A percentile compares a stretch with the other conserved stretches of the same genome.
Conservation (phyloP, 2,329 filamentous ascomycete species). For the Cryphonectria nitschkei region DNA sequence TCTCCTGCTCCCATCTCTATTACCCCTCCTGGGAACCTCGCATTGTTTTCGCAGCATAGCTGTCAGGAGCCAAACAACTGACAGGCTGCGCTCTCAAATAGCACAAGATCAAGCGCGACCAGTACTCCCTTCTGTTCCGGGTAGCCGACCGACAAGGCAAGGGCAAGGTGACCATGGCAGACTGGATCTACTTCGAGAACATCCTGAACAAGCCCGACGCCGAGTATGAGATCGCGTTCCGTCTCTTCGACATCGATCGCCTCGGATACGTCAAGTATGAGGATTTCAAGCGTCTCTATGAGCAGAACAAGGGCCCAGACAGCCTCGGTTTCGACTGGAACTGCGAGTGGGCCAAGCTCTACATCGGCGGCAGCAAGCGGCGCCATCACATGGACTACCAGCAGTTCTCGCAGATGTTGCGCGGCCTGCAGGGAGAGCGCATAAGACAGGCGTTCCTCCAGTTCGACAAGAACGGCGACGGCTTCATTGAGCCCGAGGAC, state of each 20-base stretch:
- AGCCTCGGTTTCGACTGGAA: constrained; percentile 96
- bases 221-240: constrained; percentile 98
- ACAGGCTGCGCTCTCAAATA: constrained; percentile 43
- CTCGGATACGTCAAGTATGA: constrained; percentile 88
- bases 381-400: constrained; percentile 92
- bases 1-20: constrained; percentile 34
- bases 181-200: constrained; percentile 95
- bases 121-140: constrained; percentile 90
- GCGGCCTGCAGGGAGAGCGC: constrained; percentile 92
- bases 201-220: constrained; percentile 91
- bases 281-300: constrained; percentile 82
- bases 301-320: constrained; percentile 82
- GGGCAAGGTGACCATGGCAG: constrained; percentile 76
- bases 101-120: constrained; percentile 97
- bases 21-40: not conserved
- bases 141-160: constrained; percentile 80
- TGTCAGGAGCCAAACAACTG: constrained; percentile 15
- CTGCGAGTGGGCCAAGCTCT: constrained; percentile 93
- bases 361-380: constrained; percentile 85
- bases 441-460: constrained; percentile 93
- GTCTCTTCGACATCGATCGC: constrained; percentile 87
- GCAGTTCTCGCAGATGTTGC: constrained; percentile 97
- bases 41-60: constrained; percentile 12
- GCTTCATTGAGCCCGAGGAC: constrained; percentile 92
- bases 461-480: constrained; percentile 89